Percentiles rank a stretch among this genome's conserved stretches.
phyloP scores from a whole-genome alignment of 2,329 filamentous ascomycete species.

The Cladosporium colombiae region DNA sequence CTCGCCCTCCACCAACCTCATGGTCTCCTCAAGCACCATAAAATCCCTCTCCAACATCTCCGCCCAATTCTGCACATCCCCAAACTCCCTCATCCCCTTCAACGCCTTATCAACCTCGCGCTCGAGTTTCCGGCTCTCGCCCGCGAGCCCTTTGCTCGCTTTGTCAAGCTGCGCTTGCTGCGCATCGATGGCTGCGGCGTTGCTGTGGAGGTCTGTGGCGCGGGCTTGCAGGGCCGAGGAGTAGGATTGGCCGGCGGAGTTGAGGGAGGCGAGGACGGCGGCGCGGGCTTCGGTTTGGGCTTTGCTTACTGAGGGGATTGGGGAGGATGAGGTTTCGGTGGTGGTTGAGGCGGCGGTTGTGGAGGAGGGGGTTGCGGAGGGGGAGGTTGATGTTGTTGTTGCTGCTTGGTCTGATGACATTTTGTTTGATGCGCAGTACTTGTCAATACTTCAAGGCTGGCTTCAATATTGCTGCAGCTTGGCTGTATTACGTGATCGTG shows the following conservation, averaged over 20 bases:
- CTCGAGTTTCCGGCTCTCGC: conserved; percentile 66
- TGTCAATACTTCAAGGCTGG: too few relatives aligned
- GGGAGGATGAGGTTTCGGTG: neutral
- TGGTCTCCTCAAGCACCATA: conserved; percentile 40
- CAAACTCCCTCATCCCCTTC: conserved; percentile 71
- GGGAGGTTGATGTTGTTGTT: conserved; percentile 24
- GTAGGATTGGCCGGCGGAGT: conserved; percentile 65
- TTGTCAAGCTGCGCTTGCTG: conserved; percentile 54
- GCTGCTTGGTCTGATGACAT: conserved; percentile 17
- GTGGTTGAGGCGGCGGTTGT: conserved; percentile 22
- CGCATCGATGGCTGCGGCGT: conserved; percentile 63
- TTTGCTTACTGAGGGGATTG: neutral
- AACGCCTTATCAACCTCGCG: conserved; percentile 64
- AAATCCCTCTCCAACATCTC: conserved; percentile 65
- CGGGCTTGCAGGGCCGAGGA: conserved; percentile 69
- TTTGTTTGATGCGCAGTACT: neutral
- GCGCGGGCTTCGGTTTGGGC: conserved; percentile 52
- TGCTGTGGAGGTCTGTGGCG: conserved; percentile 68
- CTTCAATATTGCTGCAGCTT: neutral
- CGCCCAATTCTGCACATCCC: conserved; percentile 84
- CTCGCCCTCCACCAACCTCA: conserved; percentile 37
- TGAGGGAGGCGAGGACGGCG: conserved; percentile 52
- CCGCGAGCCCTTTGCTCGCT: conserved; percentile 58
- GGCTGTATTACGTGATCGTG: neutral
- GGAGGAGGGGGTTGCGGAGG: conserved; percentile 9